These are phyloP conservation scores for Mrakia gelida DNA, from an alignment of 768 basidiomycete species.

Conservation along the genomic window DNA sequence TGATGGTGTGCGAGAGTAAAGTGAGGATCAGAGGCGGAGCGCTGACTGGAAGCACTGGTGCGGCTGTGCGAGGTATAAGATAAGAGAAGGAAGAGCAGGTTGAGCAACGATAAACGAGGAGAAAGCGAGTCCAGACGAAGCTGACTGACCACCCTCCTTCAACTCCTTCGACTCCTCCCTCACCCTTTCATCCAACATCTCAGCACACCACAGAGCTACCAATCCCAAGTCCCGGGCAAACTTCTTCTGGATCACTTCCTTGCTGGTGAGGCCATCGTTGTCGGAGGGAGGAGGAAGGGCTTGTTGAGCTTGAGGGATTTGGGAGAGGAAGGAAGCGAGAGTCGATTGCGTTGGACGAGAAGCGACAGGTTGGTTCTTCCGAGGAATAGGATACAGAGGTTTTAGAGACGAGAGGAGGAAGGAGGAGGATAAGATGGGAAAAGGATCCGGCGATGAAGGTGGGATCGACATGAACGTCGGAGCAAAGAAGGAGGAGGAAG, in stretches of 20 bases:
- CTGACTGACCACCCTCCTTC: not conserved
- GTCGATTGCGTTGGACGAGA: not conserved
- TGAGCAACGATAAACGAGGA: no score
- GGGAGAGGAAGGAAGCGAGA: not conserved
- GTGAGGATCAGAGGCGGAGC: conserved; percentile 24
- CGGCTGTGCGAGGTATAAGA: not conserved
- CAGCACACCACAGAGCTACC: conserved; percentile 18
- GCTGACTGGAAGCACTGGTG: conserved; percentile 22
- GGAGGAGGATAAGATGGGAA: not conserved
- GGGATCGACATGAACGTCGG: not conserved
- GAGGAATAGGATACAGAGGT: conserved; percentile 9
- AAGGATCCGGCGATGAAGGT: not conserved
- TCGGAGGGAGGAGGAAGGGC: not conserved
- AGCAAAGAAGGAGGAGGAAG: not conserved
- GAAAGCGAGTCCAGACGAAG: not conserved
- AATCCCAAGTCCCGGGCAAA: conserved; percentile 4
- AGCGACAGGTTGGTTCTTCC: conserved; percentile 15
- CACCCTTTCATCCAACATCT: not conserved
- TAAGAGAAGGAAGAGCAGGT: not conserved
- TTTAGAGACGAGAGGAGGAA: not conserved
- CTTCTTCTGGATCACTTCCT: not conserved
- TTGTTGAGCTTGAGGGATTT: conserved; percentile 1
- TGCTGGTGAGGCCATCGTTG: not conserved
- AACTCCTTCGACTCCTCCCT: not conserved
- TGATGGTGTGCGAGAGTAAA: conserved; percentile 23